phyloP scores from a whole-genome alignment of 495 filamentous ascomycete genomes.

The Penicillium angulare region DNA sequence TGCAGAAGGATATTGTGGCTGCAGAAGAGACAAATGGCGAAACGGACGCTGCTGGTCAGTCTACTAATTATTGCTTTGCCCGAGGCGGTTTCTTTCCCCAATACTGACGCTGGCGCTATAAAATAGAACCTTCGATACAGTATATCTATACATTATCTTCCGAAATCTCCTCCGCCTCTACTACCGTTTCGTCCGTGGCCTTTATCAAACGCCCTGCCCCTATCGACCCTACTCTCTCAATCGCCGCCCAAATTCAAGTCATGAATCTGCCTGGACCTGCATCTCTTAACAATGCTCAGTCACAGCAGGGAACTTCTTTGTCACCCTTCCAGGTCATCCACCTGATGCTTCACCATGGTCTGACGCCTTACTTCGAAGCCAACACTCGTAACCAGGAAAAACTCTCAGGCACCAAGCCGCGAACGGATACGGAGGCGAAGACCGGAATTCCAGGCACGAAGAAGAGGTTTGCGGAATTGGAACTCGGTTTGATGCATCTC shows the following conservation, averaged over 20 bases:
- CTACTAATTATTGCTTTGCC: slow-evolving; percentile 4
- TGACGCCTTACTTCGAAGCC: slow-evolving; percentile 95
- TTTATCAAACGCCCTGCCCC: slow-evolving; percentile 85
- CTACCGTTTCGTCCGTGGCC: slow-evolving; percentile 79
- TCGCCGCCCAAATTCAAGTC: slow-evolving; percentile 83
- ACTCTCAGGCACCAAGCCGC: slow-evolving; percentile 58
- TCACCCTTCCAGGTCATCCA: slow-evolving; percentile 92
- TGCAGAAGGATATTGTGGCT: slow-evolving; percentile 74
- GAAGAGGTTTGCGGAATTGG: slow-evolving; percentile 91
- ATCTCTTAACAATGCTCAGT: slow-evolving; percentile 57
- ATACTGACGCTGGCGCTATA: slow-evolving; percentile 17
- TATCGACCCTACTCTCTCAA: slow-evolving; percentile 74
- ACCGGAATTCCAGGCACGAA: slow-evolving; percentile 95
- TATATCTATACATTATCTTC: slow-evolving; percentile 77
- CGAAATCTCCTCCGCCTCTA: slow-evolving; percentile 75
- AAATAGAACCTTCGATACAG: slow-evolving; percentile 25
- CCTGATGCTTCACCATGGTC: slow-evolving; percentile 78
- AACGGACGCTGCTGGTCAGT: slow-evolving; percentile 44
- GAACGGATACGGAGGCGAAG: slow-evolving; percentile 82
- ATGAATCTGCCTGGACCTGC: slow-evolving; percentile 84
- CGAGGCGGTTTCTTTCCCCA: background rate
- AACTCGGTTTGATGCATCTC: slow-evolving; percentile 81
- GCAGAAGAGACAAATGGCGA: slow-evolving; percentile 52
- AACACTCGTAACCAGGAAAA: slow-evolving; percentile 81
- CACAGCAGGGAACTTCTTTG: slow-evolving; percentile 64